These are phyloP conservation scores for Glomus cerebriforme DNA, from an alignment of 192 early-diverging fungal species.

Conservation along the genomic window DNA sequence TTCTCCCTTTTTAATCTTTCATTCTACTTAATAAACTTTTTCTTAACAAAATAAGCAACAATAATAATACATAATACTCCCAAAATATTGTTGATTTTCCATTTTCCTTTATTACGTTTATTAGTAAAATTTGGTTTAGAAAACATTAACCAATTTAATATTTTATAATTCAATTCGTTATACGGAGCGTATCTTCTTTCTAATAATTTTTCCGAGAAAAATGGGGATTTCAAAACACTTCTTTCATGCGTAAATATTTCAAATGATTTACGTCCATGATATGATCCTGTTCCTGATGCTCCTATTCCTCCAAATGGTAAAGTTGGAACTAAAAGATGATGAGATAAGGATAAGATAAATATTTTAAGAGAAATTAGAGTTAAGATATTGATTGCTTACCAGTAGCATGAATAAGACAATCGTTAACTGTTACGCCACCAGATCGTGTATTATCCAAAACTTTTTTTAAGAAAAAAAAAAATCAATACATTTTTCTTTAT, in stretches of 20 bases:
- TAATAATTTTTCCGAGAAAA: constrained; percentile 28
- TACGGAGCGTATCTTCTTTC: constrained; percentile 30
- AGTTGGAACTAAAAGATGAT: constrained; percentile 36
- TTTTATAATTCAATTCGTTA: constrained; percentile 4
- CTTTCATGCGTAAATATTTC: constrained; percentile 80
- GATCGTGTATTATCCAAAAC: constrained; percentile 71
- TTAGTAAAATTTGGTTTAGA: neutral
- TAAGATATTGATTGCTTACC: constrained; percentile 39
- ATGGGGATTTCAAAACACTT: constrained; percentile 47
- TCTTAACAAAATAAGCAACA: constrained; percentile 69
- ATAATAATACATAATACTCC: constrained; percentile 26
- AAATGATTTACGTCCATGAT: constrained; percentile 81
- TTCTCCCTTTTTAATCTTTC: neutral
- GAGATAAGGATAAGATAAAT: neutral
- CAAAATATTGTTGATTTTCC: neutral
- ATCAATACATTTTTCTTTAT: neutral
- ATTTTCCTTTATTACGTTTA: neutral
- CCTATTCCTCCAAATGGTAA: constrained; percentile 91
- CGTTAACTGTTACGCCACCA: constrained; percentile 80
- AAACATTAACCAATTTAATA: constrained; percentile 24
- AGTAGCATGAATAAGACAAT: constrained; percentile 69
- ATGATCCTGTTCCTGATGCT: constrained; percentile 80
- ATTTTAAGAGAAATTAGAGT: neutral
- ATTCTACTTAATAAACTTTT: constrained; percentile 57
- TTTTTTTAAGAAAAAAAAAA: neutral